phyloP scores from a whole-genome alignment of 441 rosid species.

The Arabidopsis lyrata region DNA sequence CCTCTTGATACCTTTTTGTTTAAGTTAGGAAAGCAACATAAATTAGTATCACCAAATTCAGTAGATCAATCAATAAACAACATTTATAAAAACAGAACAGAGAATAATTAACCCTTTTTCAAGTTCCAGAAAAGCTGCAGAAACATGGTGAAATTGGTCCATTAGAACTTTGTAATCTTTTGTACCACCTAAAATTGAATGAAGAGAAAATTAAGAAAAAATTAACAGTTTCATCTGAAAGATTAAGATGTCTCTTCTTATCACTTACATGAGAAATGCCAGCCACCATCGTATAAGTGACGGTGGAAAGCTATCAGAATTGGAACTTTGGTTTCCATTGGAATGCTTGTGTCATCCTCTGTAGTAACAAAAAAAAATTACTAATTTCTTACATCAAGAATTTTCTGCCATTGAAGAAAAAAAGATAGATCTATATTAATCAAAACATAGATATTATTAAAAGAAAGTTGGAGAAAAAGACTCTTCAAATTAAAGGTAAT shows the following conservation, averaged over 20 bases:
- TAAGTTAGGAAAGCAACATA: conserved; percentile 13
- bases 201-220: too few species aligned
- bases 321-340: conserved; percentile 82
- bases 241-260: background rate
- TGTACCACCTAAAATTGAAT: conserved; percentile 70
- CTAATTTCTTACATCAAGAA: background rate
- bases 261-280: conserved; percentile 88
- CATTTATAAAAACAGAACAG: background rate
- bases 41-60: background rate
- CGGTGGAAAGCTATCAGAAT: conserved; percentile 72
- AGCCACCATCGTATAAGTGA: conserved; percentile 69
- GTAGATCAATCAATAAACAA: background rate
- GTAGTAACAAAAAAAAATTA: conserved; percentile 36
- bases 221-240: too few species aligned
- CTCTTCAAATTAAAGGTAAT: conserved; percentile 1
- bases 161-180: conserved; percentile 87
- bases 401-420: background rate
- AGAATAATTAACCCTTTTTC: conserved; percentile 60
- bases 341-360: conserved; percentile 97
- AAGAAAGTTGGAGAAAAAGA: conserved; percentile 14
- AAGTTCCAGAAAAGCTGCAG: conserved; percentile 88
- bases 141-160: conserved; percentile 89
- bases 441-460: too few species aligned
- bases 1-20: conserved; percentile 67
- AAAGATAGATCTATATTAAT: background rate